Evolutionary conservation across 768 basidiomycete genomes (phyloP).

Genomic region (Calocera cornea): DNA sequence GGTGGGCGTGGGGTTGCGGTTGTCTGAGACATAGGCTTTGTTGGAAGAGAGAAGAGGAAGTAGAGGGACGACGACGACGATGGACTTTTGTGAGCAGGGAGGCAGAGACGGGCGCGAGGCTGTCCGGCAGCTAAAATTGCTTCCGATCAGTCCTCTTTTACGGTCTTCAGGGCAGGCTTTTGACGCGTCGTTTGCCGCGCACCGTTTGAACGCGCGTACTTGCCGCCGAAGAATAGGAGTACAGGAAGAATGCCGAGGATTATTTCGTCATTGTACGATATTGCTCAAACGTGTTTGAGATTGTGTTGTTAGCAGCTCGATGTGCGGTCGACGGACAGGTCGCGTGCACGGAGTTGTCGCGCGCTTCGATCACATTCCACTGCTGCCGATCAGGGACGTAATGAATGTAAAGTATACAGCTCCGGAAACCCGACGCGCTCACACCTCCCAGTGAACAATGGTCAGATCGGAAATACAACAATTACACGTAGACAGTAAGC

Average conservation of each 20-base stretch:
- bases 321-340: not conserved
- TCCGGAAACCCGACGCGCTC: no score
- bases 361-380: slow-evolving; percentile 1
- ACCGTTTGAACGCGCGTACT: not conserved
- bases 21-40: not conserved
- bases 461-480: not conserved
- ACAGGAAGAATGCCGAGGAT: no score
- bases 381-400: not conserved
- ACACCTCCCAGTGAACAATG: not conserved
- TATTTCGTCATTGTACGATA: not conserved
- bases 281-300: not conserved
- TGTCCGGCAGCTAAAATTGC: not conserved
- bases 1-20: not conserved
- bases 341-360: not conserved
- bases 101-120: not conserved
- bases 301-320: not conserved
- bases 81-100: not conserved
- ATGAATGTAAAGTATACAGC: not conserved
- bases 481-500: not conserved
- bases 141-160: not conserved
- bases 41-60: not conserved
- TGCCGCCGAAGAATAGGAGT: not conserved
- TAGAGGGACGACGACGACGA: slow-evolving; percentile 1
- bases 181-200: not conserved
- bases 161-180: slow-evolving; percentile 3